A percentile compares a stretch with the other conserved stretches of the same genome.
Evolutionary conservation across 2,329 filamentous ascomycete species (phyloP).

Genomic region (Diaporthe longicolla): DNA sequence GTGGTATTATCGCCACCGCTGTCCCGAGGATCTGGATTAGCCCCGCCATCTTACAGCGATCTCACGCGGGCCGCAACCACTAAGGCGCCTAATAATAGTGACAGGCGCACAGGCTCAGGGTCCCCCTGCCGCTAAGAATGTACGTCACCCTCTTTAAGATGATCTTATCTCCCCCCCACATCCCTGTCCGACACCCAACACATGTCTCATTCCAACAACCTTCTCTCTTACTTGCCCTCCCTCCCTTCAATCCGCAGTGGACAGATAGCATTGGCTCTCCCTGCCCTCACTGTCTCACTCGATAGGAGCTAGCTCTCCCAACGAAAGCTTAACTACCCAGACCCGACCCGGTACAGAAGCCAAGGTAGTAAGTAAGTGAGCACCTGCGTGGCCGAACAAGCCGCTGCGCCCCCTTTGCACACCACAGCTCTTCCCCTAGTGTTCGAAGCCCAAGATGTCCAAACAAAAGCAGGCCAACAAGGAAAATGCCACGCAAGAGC

Average conservation of each 20-base stretch:
- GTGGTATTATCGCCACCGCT: constrained; percentile 3
- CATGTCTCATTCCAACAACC: constrained; percentile 31
- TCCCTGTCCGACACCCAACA: constrained; percentile 27
- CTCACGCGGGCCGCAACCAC: constrained; percentile 28
- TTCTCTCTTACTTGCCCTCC: constrained; percentile 3
- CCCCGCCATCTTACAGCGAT: constrained; percentile 6
- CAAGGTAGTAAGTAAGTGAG: constrained; percentile 33
- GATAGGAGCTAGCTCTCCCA: neutral
- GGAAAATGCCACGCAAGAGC: neutral
- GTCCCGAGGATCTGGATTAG: constrained; percentile 26
- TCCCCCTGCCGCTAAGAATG: constrained; percentile 9
- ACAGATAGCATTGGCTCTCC: constrained; percentile 10
- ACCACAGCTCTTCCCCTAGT: neutral
- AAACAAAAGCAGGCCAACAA: neutral
- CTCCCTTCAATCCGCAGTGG: neutral
- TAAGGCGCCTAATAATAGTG: constrained; percentile 36
- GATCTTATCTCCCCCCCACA: constrained; percentile 27
- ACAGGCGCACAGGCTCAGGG: neutral
- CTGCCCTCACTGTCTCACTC: constrained; percentile 16
- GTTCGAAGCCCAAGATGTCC: neutral
- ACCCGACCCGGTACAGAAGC: constrained; percentile 1
- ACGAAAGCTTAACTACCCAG: constrained; percentile 27
- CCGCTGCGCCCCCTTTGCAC: neutral
- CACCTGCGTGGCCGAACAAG: neutral
- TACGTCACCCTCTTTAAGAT: constrained; percentile 30